Evolutionary conservation across 2,329 filamentous ascomycete genomes (phyloP), one percentile per base, ranked within the genome.

Genomic region (Colletotrichum sublineola): DNA sequence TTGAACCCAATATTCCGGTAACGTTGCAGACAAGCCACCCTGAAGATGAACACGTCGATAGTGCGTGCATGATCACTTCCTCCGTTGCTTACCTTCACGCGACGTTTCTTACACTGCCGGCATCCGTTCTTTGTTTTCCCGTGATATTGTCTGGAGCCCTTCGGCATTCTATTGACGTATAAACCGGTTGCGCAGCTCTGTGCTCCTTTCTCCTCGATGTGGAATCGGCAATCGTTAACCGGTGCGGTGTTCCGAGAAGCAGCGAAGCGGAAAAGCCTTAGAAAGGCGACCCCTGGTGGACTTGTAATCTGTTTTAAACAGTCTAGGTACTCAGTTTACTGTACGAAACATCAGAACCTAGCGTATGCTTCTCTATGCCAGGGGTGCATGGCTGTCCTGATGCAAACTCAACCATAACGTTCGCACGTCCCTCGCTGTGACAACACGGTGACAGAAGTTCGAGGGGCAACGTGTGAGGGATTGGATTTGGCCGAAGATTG

Each of bases 91-190:
- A 74, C 73, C 73, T 74, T 74, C 29, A 74, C 71, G 42, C 73
- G 70, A 20, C 73, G 71, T 60, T 71, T 73, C 56, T 74, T 74
- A 42, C 73, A 74, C 63, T 74, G 71, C 46, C 66, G 60, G 58
- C 73, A 74, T 46, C 71, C 73, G 58, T 73, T 74, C 44, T 73
- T 73, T 55, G 70, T 73, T 71, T 74, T 74, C 44, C 71, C 70
- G 29, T 74, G 71, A 50, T 73, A 74, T 15, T 73, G 67, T 52
- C 73, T 63, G 42, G 73, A 73, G 48, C 73, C 73, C 38, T 73
- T 74, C 57, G 71, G 63, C 71, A 73, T 73, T 40, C 62, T 73
- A 60, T 61, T 29, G 53, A 50, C 50, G 12, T 58, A 40, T 50
- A 36, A 38, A 33, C 57, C 38, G 46, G 11, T 24, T 46, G 44